Conservation (phyloP, 2,329 filamentous ascomycete species). For the Stagonosporopsis chrysanthemi region DNA sequence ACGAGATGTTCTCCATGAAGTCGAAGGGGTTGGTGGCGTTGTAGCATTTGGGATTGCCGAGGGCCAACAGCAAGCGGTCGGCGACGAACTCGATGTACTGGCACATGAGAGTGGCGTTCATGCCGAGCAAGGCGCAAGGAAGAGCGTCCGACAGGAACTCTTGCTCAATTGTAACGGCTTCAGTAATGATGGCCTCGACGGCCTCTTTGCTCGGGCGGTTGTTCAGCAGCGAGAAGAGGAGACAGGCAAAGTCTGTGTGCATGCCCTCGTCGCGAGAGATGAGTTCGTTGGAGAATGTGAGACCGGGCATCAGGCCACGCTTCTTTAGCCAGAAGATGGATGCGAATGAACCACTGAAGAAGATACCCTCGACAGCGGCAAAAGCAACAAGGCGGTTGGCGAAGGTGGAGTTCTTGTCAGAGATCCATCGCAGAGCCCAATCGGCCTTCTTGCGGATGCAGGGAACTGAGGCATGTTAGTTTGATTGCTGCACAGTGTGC, state of each 20-base stretch:
- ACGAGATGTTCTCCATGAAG: constrained; percentile 99
- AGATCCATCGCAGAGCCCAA: constrained; percentile 95
- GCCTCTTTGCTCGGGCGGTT: constrained; percentile 84
- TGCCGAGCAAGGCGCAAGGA: constrained; percentile 90
- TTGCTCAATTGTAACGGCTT: constrained; percentile 93
- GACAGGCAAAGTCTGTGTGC: constrained; percentile 98
- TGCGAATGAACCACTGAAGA: constrained; percentile 98
- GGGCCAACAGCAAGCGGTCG: constrained; percentile 88
- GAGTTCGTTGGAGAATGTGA: constrained; percentile 99
- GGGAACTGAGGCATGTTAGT: constrained; percentile 68
- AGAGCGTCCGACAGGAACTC: constrained; percentile 98
- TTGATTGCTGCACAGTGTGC: no score
- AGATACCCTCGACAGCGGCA: constrained; percentile 97
- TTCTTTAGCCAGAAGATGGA: constrained; percentile 99
- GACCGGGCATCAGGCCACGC: constrained; percentile 96
- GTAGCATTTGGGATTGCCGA: constrained; percentile 95
- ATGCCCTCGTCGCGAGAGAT: constrained; percentile 99
- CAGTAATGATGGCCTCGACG: constrained; percentile 87
- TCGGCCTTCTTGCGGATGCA: constrained; percentile 99
- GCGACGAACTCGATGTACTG: constrained; percentile 99
- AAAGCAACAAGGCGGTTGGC: constrained; percentile 96
- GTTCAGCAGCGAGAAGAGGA: constrained; percentile 97
- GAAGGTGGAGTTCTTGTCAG: constrained; percentile 91
- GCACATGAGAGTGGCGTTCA: constrained; percentile 98
- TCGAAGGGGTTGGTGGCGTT: constrained; percentile 95